Conservation (phyloP, 768 basidiomycete species). For the Serpula lacrymans region DNA sequence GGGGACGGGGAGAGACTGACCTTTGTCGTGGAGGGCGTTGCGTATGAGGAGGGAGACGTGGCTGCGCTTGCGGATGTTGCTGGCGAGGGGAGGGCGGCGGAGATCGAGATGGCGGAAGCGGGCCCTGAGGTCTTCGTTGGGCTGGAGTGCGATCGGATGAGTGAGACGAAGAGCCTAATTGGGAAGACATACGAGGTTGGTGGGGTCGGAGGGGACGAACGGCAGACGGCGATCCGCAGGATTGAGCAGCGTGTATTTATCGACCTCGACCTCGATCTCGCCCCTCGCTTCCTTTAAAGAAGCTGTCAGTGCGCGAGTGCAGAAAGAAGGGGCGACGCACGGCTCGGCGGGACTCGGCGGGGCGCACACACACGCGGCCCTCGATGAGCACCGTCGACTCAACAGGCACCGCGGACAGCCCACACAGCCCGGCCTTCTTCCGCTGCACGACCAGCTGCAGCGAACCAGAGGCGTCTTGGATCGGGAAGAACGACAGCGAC, state of each 20-base stretch:
- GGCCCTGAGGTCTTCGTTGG: conserved; percentile 82
- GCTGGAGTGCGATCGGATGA: conserved; percentile 37
- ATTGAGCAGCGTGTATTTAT: conserved; percentile 72
- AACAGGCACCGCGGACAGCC: conserved; percentile 61
- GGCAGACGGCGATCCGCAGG: conserved; percentile 68
- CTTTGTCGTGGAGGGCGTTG: conserved; percentile 66
- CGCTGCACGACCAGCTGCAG: conserved; percentile 75
- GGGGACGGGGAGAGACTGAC: conserved; percentile 37
- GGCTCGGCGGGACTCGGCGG: conserved; percentile 55
- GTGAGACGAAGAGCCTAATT: not conserved
- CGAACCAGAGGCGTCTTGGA: conserved; percentile 74
- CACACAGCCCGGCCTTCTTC: conserved; percentile 31
- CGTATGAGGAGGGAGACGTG: conserved; percentile 78
- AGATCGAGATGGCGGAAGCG: conserved; percentile 89
- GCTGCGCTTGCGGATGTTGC: conserved; percentile 80
- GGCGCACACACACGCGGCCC: conserved; percentile 68
- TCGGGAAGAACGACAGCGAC: conserved; percentile 77
- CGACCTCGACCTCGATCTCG: conserved; percentile 77
- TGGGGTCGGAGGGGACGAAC: conserved; percentile 79
- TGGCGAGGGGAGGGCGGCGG: conserved; percentile 65
- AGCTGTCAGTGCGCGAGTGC: conserved; percentile 4
- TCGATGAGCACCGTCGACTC: conserved; percentile 78
- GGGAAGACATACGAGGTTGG: conserved; percentile 59
- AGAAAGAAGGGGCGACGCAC: conserved; percentile 36
- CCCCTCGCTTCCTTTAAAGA: conserved; percentile 55